Conservation (phyloP, 257 asterid genomes). For the Echium plantagineum region DNA sequence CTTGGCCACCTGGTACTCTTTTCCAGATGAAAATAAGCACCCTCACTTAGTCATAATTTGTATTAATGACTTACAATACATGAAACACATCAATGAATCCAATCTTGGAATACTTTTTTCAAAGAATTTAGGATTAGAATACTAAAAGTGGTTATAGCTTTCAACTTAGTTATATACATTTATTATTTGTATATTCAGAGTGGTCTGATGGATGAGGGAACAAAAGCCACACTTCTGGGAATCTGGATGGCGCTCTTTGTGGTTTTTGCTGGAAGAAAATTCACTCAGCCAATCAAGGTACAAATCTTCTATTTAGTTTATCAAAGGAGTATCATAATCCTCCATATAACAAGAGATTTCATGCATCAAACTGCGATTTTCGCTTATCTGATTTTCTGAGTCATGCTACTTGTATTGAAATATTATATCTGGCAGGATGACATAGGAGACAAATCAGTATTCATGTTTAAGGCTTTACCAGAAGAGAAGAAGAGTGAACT, state of each 20-base stretch:
- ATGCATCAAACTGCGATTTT: no score
- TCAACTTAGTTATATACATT: neutral
- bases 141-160: neutral
- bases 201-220: conserved; percentile 76
- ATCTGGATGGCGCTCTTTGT: conserved; percentile 75
- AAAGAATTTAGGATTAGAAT: neutral
- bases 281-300: conserved; percentile 88
- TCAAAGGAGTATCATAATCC: neutral
- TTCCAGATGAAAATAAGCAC: neutral
- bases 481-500: neutral
- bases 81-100: neutral
- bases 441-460: neutral
- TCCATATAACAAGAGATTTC: neutral
- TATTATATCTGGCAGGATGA: no score
- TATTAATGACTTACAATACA: no score
- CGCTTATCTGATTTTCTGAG: no score
- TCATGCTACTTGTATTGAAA: no score
- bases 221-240: conserved; percentile 46
- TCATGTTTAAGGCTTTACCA: neutral
- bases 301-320: neutral
- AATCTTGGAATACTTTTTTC: neutral
- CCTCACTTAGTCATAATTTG: neutral
- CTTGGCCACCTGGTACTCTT: conserved; percentile 71
- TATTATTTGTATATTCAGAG: conserved; percentile 26
- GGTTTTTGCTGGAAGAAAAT: conserved; percentile 87